Percentiles rank a stretch among this genome's conserved stretches.
These are phyloP conservation scores for Rhodamnia rubescens DNA, from an alignment of 345 rosid species.

Conservation along the genomic window DNA sequence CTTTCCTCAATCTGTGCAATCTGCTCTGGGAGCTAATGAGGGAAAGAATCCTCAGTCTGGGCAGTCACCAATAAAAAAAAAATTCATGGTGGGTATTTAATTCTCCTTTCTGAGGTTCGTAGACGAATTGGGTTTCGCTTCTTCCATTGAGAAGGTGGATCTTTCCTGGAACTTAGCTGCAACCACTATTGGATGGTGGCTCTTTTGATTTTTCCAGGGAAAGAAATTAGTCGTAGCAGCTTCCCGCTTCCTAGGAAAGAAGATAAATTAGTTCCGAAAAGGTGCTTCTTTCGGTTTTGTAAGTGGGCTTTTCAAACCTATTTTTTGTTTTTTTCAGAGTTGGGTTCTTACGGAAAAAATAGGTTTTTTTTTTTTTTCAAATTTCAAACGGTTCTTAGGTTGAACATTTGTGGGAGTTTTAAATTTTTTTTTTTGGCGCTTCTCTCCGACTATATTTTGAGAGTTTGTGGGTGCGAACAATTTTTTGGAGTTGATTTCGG, in stretches of 20 bases:
- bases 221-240: neutral
- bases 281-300: neutral
- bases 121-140: neutral
- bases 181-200: neutral
- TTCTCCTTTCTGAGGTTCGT: too few relatives aligned
- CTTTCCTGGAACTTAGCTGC: neutral
- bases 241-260: neutral
- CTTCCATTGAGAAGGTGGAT: neutral
- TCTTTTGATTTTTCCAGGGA: neutral
- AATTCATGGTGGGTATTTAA: too few relatives aligned
- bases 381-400: too few relatives aligned
- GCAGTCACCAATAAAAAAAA: neutral
- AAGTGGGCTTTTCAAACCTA: too few relatives aligned
- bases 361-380: too few relatives aligned
- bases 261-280: neutral
- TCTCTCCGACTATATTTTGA: too few relatives aligned
- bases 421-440: too few relatives aligned
- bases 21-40: neutral
- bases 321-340: too few relatives aligned
- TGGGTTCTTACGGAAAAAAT: too few relatives aligned
- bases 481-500: too few relatives aligned
- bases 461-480: too few relatives aligned
- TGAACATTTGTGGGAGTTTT: too few relatives aligned
- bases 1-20: neutral
- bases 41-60: neutral